Evolutionary conservation across 805 yeast genomes (phyloP).

Genomic region (Sungouiozyma intestinalis): DNA sequence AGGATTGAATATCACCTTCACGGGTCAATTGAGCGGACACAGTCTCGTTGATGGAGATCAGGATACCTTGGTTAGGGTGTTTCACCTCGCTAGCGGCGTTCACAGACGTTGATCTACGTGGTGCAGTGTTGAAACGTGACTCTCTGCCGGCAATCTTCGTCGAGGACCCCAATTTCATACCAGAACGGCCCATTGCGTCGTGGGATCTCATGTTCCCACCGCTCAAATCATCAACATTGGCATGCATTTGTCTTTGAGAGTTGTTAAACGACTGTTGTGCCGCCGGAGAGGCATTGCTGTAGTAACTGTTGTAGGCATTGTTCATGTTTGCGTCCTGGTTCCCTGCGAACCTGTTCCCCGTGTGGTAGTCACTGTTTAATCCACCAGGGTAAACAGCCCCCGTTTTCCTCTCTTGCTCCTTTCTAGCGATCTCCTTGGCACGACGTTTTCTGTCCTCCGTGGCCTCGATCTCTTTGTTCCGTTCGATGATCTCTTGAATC

Average conservation of each 20-base stretch:
- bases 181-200: slow-evolving; percentile 9
- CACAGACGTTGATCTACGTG: background rate
- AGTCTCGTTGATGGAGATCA: slow-evolving; percentile 67
- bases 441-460: slow-evolving; percentile 92
- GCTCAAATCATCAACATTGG: slow-evolving; percentile 1
- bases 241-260: slow-evolving; percentile 1
- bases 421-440: slow-evolving; percentile 81
- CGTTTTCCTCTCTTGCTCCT: slow-evolving; percentile 38
- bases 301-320: slow-evolving; percentile 31
- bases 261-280: slow-evolving; percentile 28
- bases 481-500: slow-evolving; percentile 94
- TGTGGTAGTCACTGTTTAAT: slow-evolving; percentile 5
- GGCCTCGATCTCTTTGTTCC: slow-evolving; percentile 94
- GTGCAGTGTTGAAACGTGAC: background rate
- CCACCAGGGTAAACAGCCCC: slow-evolving; percentile 27
- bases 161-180: slow-evolving; percentile 18
- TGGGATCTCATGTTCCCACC: background rate
- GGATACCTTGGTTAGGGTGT: slow-evolving; percentile 60
- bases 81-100: slow-evolving; percentile 15
- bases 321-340: slow-evolving; percentile 27
- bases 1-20: slow-evolving; percentile 62
- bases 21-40: slow-evolving; percentile 68
- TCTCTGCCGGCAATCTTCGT: background rate
- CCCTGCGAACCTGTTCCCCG: slow-evolving; percentile 14
- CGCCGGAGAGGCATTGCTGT: slow-evolving; percentile 30